These are phyloP conservation scores for Aspergillus viridinutans DNA, from an alignment of 2,329 filamentous ascomycete genomes.

Conservation along the genomic window DNA sequence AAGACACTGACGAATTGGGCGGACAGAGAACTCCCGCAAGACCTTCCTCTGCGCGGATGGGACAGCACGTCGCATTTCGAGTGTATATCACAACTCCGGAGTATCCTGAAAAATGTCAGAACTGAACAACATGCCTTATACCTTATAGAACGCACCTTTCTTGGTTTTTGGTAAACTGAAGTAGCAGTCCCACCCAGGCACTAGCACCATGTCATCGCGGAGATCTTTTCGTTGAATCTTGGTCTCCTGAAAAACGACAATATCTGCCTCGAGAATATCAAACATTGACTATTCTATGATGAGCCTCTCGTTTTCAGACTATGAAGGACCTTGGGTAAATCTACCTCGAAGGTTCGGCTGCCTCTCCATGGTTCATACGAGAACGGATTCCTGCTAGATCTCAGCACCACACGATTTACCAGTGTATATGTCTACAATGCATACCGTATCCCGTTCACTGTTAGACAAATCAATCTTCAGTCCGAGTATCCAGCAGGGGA, in stretches of 20 bases:
- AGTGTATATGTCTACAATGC: neutral
- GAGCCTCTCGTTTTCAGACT: neutral
- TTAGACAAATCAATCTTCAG: conserved; percentile 21
- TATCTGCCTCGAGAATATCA: conserved; percentile 84
- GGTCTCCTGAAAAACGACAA: conserved; percentile 90
- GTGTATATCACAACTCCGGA: conserved; percentile 96
- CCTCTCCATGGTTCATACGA: conserved; percentile 79
- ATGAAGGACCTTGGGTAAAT: conserved; percentile 2
- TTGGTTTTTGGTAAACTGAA: conserved; percentile 92
- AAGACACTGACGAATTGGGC: conserved; percentile 66
- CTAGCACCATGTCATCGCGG: conserved; percentile 89
- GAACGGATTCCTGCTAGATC: conserved; percentile 65
- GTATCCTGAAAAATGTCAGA: conserved; percentile 60
- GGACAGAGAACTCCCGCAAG: conserved; percentile 74
- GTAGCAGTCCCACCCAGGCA: conserved; percentile 93
- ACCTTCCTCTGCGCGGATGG: conserved; percentile 91
- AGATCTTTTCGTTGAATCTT: conserved; percentile 95
- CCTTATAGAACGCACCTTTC: conserved; percentile 61
- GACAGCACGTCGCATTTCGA: conserved; percentile 76
- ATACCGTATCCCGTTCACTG: conserved; percentile 76
- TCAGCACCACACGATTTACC: neutral
- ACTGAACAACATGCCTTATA: neutral
- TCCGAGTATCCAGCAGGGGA: neutral
- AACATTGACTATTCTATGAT: conserved; percentile 70
- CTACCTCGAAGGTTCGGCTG: conserved; percentile 64